Percentiles rank a stretch among this genome's conserved stretches.
Evolutionary conservation across 345 rosid genomes (phyloP).

Genomic region (Syzygium aromaticum): DNA sequence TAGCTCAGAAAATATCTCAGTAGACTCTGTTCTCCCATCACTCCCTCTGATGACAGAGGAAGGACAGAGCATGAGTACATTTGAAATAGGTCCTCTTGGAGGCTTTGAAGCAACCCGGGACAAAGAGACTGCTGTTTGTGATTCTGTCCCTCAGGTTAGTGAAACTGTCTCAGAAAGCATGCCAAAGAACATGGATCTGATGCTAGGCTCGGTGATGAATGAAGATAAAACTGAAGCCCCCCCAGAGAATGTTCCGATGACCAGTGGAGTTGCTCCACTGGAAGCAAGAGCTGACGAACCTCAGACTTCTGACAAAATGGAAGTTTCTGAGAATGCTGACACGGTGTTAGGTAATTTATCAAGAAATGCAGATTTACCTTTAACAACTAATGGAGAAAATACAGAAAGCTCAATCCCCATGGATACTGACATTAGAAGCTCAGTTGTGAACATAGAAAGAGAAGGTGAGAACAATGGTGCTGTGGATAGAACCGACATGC

Average conservation of each 20-base stretch:
- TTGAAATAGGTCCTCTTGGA: neutral
- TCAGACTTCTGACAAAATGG: neutral
- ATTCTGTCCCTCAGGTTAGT: neutral
- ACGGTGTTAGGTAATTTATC: neutral
- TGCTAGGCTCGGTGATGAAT: neutral
- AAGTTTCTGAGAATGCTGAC: neutral
- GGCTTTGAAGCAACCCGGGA: neutral
- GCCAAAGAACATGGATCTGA: neutral
- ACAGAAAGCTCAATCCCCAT: neutral
- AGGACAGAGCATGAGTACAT: neutral
- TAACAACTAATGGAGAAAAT: neutral
- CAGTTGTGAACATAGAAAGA: neutral
- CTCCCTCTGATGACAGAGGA: neutral
- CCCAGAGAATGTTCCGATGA: neutral
- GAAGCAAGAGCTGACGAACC: neutral
- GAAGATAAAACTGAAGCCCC: neutral
- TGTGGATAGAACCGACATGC: neutral
- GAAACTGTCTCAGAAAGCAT: neutral
- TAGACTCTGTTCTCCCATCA: neutral
- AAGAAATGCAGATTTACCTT: neutral
- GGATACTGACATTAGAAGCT: neutral
- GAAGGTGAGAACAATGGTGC: neutral
- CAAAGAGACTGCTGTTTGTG: neutral
- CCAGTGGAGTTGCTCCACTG: neutral
- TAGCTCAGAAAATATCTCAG: neutral